phyloP scores from a whole-genome alignment of 768 basidiomycete genomes.

The Serendipita sp. region DNA sequence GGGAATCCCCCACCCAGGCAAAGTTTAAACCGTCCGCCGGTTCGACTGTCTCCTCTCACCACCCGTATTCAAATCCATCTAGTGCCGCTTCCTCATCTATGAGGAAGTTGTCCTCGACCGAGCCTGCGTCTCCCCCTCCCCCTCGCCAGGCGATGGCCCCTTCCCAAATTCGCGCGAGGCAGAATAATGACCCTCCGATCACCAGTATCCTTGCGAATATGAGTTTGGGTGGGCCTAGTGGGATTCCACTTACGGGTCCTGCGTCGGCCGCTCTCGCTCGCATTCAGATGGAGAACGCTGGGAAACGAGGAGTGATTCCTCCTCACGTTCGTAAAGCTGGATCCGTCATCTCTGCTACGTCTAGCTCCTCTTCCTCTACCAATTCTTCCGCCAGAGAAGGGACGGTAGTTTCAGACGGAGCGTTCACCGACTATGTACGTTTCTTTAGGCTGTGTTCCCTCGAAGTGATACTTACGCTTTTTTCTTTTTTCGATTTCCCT shows the following conservation, averaged over 20 bases:
- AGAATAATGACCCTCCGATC: slow-evolving; percentile 4
- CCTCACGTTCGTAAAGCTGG: slow-evolving; percentile 8
- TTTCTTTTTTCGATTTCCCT: not conserved
- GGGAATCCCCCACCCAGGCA: not conserved
- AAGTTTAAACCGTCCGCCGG: slow-evolving; percentile 12
- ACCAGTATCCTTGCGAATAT: not conserved
- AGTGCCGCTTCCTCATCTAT: slow-evolving; percentile 15
- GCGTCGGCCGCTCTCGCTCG: not conserved
- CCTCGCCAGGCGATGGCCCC: slow-evolving; percentile 31
- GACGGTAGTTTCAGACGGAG: slow-evolving; percentile 72
- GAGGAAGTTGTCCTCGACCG: slow-evolving; percentile 23
- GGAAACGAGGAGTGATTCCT: slow-evolving; percentile 1
- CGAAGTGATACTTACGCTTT: too few relatives aligned
- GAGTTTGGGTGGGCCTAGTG: not conserved
- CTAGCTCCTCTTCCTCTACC: slow-evolving; percentile 9
- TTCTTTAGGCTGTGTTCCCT: too few relatives aligned
- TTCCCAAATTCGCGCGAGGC: slow-evolving; percentile 21
- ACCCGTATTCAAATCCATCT: slow-evolving; percentile 12
- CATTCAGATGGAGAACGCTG: not conserved
- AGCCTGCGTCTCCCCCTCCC: slow-evolving; percentile 21
- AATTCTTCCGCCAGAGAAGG: slow-evolving; percentile 17
- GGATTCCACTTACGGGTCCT: not conserved
- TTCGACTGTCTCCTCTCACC: slow-evolving; percentile 11
- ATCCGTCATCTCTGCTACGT: slow-evolving; percentile 8
- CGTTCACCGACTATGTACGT: slow-evolving; percentile 59